phyloP scores from a whole-genome alignment of 169 alveolate genomes.

The Perkinsus olseni region DNA sequence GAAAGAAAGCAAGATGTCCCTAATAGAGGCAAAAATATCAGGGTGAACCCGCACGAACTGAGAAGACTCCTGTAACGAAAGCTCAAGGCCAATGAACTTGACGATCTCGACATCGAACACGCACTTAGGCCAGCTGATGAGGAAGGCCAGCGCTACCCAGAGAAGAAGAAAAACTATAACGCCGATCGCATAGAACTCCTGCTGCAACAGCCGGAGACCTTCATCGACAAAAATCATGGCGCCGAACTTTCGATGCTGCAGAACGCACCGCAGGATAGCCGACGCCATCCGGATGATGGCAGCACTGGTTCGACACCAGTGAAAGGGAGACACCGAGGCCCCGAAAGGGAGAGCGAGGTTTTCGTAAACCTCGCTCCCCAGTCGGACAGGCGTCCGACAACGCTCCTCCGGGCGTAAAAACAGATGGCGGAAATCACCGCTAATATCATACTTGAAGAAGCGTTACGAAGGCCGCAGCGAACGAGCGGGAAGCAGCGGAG shows the following conservation, averaged over 20 bases:
- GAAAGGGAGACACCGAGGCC: background rate
- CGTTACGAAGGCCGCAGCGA: background rate
- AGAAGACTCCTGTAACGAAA: background rate
- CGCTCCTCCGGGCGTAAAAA: background rate
- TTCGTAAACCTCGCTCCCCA: background rate
- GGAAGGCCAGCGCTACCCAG: background rate
- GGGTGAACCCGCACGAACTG: background rate
- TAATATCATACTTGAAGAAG: background rate
- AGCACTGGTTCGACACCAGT: background rate
- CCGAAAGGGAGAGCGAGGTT: background rate
- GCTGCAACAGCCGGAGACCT: background rate
- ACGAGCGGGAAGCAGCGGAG: background rate
- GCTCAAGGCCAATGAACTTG: background rate
- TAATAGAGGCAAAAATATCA: background rate
- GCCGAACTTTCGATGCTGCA: background rate
- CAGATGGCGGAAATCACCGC: background rate
- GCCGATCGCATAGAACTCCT: background rate
- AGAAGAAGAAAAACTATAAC: background rate
- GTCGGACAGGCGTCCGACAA: background rate
- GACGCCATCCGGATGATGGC: background rate
- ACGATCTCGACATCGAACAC: background rate
- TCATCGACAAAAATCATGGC: background rate
- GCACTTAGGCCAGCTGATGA: background rate
- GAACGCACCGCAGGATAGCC: background rate
- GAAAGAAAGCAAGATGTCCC: background rate